These are phyloP conservation scores for Brassica incana DNA, from an alignment of 345 rosid species.

Conservation along the genomic window DNA sequence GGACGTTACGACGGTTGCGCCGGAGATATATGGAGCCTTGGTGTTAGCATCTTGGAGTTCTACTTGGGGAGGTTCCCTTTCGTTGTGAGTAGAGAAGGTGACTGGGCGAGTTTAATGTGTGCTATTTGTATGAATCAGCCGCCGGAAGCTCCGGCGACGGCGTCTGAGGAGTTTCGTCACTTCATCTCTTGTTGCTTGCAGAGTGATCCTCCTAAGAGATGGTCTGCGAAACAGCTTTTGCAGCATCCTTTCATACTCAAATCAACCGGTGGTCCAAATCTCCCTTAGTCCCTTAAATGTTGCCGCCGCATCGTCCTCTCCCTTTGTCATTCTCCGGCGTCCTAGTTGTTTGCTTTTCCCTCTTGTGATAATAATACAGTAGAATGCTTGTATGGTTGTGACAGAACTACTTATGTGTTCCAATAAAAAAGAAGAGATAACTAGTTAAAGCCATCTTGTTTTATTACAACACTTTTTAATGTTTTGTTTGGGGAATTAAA, in stretches of 20 bases:
- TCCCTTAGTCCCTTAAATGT: not conserved
- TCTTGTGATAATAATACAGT: not conserved
- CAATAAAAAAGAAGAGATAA: not conserved
- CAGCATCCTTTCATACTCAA: not conserved
- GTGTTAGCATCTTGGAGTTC: conserved; percentile 86
- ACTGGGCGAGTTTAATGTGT: conserved; percentile 89
- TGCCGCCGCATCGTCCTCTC: not conserved
- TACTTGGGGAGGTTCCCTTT: conserved; percentile 86
- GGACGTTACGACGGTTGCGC: conserved; percentile 77
- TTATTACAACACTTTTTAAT: not conserved
- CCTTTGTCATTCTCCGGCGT: not conserved
- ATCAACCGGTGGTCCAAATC: not conserved
- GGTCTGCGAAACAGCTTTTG: not conserved
- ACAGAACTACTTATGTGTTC: not conserved
- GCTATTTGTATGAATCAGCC: conserved; percentile 90
- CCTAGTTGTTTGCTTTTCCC: not conserved
- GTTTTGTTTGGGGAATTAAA: not conserved
- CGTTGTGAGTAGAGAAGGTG: conserved; percentile 66
- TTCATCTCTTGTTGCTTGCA: conserved; percentile 38
- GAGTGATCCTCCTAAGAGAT: not conserved
- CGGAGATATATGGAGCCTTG: conserved; percentile 91
- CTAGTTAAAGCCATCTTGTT: not conserved
- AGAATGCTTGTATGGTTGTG: not conserved
- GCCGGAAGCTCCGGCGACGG: conserved; percentile 74
- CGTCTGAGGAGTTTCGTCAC: conserved; percentile 69